Evolutionary conservation across 805 yeast genomes (phyloP).

Genomic region (Allodekkera sacchari): DNA sequence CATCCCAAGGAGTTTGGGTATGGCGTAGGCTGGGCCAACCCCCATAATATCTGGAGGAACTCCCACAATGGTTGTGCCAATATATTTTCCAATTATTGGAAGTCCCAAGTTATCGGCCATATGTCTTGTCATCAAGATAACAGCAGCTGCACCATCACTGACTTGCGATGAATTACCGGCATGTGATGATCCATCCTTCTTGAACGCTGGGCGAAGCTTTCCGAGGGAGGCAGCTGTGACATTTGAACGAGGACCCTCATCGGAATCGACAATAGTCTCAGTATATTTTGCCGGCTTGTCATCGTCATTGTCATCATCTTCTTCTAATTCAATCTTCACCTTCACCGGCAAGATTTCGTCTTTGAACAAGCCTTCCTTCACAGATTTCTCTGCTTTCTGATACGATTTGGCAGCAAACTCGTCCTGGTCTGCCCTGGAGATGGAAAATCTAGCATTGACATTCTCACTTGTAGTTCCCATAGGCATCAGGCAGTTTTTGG

Average conservation of each 20-base stretch:
- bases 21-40: constrained; percentile 93
- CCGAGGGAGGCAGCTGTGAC: constrained; percentile 72
- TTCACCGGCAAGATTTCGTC: constrained; percentile 84
- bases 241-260: constrained; percentile 82
- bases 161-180: constrained; percentile 98
- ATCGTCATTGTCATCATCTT: constrained; percentile 44
- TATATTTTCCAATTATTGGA: constrained; percentile 71
- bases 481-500: constrained; percentile 79
- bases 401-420: constrained; percentile 83
- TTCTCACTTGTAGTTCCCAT: constrained; percentile 97
- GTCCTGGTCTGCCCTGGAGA: constrained; percentile 72
- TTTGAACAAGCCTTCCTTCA: constrained; percentile 62
- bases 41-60: constrained; percentile 98
- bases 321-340: constrained; percentile 47
- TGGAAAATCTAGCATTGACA: constrained; percentile 58
- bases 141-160: constrained; percentile 93
- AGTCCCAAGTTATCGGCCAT: constrained; percentile 68
- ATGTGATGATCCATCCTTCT: constrained; percentile 74
- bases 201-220: constrained; percentile 82
- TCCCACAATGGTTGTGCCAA: constrained; percentile 75
- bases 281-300: constrained; percentile 13
- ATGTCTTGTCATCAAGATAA: constrained; percentile 74
- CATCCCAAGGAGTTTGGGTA: constrained; percentile 62
- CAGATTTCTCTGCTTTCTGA: constrained; percentile 74
- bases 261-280: constrained; percentile 23